These are phyloP conservation scores for Exsudoporus frostii DNA, from an alignment of 768 basidiomycete species.

Conservation along the genomic window DNA sequence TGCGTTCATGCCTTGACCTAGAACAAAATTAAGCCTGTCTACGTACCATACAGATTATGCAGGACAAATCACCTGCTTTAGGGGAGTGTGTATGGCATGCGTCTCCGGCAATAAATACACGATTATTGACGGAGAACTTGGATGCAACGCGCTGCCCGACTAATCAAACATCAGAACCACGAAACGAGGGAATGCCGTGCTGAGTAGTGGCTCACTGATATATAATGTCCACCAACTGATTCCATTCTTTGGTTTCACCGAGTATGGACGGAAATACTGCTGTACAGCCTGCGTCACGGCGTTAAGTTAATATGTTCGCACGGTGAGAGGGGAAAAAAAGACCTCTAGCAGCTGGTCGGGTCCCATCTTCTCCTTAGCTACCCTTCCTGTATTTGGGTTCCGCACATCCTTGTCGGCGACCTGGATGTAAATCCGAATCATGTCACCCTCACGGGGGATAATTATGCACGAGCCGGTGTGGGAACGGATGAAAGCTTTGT, in stretches of 20 bases:
- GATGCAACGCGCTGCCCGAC: slow-evolving; percentile 58
- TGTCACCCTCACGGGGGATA: slow-evolving; percentile 49
- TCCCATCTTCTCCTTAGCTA: slow-evolving; percentile 38
- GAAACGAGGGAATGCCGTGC: neutral
- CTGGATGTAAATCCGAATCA: slow-evolving; percentile 51
- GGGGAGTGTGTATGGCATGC: slow-evolving; percentile 48
- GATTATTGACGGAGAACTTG: slow-evolving; percentile 42
- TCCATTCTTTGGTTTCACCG: slow-evolving; percentile 27
- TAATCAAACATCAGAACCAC: slow-evolving; percentile 10
- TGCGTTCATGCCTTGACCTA: slow-evolving; percentile 54
- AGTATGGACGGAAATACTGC: slow-evolving; percentile 41
- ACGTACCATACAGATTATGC: neutral
- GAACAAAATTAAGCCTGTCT: slow-evolving; percentile 16
- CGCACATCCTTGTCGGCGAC: slow-evolving; percentile 39
- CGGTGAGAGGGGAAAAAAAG: neutral
- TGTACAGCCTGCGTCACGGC: slow-evolving; percentile 33
- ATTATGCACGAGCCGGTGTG: slow-evolving; percentile 48
- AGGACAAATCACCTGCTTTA: slow-evolving; percentile 34
- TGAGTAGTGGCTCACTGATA: slow-evolving; percentile 33
- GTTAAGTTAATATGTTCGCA: neutral
- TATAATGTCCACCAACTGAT: slow-evolving; percentile 53
- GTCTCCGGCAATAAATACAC: slow-evolving; percentile 57
- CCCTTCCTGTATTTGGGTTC: slow-evolving; percentile 37
- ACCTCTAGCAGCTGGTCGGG: slow-evolving; percentile 41
- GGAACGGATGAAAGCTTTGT: slow-evolving; percentile 47